Evolutionary conservation across 345 rosid genomes (phyloP).

Genomic region (Microcos paniculata): DNA sequence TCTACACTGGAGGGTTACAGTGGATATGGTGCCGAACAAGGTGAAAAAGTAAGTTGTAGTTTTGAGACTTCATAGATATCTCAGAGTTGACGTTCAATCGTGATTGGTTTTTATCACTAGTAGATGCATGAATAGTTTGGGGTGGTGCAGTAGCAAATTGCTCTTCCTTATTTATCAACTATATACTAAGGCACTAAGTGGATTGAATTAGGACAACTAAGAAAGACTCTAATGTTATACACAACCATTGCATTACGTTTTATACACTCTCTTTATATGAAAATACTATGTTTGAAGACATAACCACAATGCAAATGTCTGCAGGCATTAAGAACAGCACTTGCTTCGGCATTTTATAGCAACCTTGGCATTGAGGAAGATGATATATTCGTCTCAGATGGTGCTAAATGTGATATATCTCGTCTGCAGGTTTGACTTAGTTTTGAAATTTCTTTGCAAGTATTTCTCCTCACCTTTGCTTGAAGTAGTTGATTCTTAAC

Average conservation of each 20-base stretch:
- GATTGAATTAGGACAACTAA: neutral
- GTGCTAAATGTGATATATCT: conserved; percentile 95
- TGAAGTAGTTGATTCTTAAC: neutral
- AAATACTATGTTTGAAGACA: conserved; percentile 5
- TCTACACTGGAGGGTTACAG: conserved; percentile 88
- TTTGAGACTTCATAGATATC: neutral
- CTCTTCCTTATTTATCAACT: neutral
- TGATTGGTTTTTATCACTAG: neutral
- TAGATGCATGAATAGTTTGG: neutral
- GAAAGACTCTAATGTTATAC: neutral
- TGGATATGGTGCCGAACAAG: conserved; percentile 97
- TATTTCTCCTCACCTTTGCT: neutral
- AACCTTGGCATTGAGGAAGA: conserved; percentile 80
- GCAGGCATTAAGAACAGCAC: conserved; percentile 82
- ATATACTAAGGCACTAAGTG: neutral
- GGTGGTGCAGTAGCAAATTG: neutral
- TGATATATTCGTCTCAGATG: conserved; percentile 96
- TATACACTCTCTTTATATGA: neutral
- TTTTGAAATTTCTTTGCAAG: neutral
- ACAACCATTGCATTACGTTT: neutral
- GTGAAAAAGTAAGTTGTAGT: conserved; percentile 64
- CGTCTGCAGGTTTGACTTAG: conserved; percentile 79
- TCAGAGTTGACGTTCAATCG: neutral
- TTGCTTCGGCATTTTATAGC: conserved; percentile 67
- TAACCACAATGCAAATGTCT: conserved; percentile 18